Conservation (phyloP, 2,329 filamentous ascomycete species). For the Onygenales sp. region DNA sequence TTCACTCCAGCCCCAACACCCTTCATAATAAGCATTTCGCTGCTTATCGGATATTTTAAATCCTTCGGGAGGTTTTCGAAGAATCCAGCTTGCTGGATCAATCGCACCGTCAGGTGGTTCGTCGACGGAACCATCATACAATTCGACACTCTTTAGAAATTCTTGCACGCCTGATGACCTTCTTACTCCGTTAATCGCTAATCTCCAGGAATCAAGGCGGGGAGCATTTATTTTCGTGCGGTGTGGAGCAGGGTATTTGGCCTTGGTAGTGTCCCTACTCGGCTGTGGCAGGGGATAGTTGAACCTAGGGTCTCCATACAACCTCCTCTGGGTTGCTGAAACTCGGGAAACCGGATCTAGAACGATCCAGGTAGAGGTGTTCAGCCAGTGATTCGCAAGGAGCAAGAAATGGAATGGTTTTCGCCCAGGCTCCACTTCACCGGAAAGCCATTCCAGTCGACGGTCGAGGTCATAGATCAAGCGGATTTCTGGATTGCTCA, state of each 20-base stretch:
- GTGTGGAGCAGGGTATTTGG: conserved; percentile 18
- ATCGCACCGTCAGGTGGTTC: conserved; percentile 29
- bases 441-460: conserved; percentile 28
- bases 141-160: conserved; percentile 20
- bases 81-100: conserved; percentile 32
- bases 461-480: conserved; percentile 26
- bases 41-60: conserved; percentile 26
- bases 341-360: conserved; percentile 30
- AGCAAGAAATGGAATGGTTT: conserved; percentile 31
- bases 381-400: conserved; percentile 35
- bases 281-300: conserved; percentile 21
- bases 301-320: conserved; percentile 27
- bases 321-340: conserved; percentile 20
- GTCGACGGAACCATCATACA: conserved; percentile 28
- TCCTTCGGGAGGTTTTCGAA: conserved; percentile 32
- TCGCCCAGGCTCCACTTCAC: conserved; percentile 29
- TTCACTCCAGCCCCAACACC: conserved; percentile 31
- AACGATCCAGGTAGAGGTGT: conserved; percentile 30
- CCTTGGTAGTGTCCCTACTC: conserved; percentile 9
- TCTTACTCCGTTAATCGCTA: conserved; percentile 26
- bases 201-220: conserved; percentile 31
- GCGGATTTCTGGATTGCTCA: conserved; percentile 28
- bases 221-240: conserved; percentile 17
- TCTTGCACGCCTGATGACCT: conserved; percentile 20
- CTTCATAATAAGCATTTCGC: conserved; percentile 29